phyloP scores from a whole-genome alignment of 1,139 yeast species.

The Lizanozyma gosingica region DNA sequence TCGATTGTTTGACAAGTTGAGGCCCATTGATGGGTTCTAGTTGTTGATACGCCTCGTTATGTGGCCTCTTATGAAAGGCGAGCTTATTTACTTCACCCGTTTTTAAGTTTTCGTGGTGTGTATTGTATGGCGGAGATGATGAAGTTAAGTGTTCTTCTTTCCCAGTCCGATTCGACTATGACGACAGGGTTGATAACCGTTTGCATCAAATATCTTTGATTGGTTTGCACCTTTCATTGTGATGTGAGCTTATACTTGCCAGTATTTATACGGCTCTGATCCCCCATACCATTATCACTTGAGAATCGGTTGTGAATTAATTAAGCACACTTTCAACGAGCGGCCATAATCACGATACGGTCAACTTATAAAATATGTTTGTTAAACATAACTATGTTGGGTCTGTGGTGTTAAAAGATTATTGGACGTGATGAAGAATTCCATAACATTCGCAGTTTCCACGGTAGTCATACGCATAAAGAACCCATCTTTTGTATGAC shows the following conservation, averaged over 20 bases:
- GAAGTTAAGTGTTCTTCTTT: constrained; percentile 63
- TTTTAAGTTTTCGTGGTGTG: background rate
- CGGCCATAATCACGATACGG: constrained; percentile 1
- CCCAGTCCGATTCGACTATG: constrained; percentile 83
- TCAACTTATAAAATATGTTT: constrained; percentile 1
- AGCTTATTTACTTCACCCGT: background rate
- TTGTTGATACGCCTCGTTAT: background rate
- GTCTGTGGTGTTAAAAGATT: background rate
- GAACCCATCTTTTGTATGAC: constrained; percentile 71
- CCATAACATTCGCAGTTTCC: constrained; percentile 90
- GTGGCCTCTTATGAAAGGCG: background rate
- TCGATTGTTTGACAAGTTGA: background rate
- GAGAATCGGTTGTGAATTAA: constrained; percentile 2
- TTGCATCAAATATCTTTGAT: constrained; percentile 14
- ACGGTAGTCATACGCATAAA: constrained; percentile 68
- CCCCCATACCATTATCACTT: constrained; percentile 13
- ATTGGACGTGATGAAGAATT: constrained; percentile 55
- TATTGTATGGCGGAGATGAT: constrained; percentile 27
- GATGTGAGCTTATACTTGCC: constrained; percentile 70
- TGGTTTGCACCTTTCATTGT: constrained; percentile 13
- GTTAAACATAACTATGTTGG: constrained; percentile 1
- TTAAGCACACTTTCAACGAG: constrained; percentile 4
- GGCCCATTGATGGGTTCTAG: no score
- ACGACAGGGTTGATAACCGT: constrained; percentile 72
- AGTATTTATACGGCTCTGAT: constrained; percentile 70